A percentile compares a stretch with the other conserved stretches of the same genome.
phyloP scores from a whole-genome alignment of 345 rosid species.

The Hypericum androsaemum region DNA sequence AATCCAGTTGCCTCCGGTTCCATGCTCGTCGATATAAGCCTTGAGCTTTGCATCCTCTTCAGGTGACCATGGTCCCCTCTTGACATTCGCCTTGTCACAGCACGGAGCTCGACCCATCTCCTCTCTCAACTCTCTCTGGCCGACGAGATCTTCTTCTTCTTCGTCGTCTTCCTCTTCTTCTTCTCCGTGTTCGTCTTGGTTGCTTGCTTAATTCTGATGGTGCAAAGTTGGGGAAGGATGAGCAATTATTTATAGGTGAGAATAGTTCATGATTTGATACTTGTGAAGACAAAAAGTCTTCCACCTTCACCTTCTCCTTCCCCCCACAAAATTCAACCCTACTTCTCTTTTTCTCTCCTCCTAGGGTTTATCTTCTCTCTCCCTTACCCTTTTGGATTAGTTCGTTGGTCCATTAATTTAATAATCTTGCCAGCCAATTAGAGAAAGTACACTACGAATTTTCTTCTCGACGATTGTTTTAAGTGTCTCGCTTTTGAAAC shows the following conservation, averaged over 20 bases:
- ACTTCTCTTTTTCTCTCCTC: slow-evolving; percentile 14
- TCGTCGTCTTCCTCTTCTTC: slow-evolving; percentile 1
- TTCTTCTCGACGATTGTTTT: slow-evolving; percentile 23
- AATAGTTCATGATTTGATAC: slow-evolving; percentile 26
- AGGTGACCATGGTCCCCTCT: slow-evolving; percentile 96
- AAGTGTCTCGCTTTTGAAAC: slow-evolving; percentile 20
- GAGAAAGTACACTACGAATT: slow-evolving; percentile 16
- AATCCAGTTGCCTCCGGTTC: slow-evolving; percentile 96
- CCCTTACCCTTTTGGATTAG: slow-evolving; percentile 48
- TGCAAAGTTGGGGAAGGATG: slow-evolving; percentile 17
- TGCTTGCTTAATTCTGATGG: background rate
- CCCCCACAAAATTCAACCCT: slow-evolving; percentile 25
- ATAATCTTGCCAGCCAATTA: slow-evolving; percentile 3
- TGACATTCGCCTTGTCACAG: slow-evolving; percentile 86
- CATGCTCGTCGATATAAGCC: slow-evolving; percentile 65
- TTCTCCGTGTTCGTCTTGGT: slow-evolving; percentile 9
- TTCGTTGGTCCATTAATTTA: slow-evolving; percentile 27
- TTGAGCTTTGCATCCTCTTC: slow-evolving; percentile 94
- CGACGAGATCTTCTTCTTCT: background rate
- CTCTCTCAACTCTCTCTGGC: no score
- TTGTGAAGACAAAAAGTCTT: slow-evolving; percentile 30
- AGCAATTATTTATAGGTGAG: slow-evolving; percentile 35
- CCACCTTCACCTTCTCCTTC: slow-evolving; percentile 19
- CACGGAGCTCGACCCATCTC: slow-evolving; percentile 95
- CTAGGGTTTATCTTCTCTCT: slow-evolving; percentile 41